A percentile compares a stretch with the other conserved stretches of the same genome.
Evolutionary conservation across 1,284 basidiomycete genomes (phyloP).

Genomic region (Cryptococcus sp.): DNA sequence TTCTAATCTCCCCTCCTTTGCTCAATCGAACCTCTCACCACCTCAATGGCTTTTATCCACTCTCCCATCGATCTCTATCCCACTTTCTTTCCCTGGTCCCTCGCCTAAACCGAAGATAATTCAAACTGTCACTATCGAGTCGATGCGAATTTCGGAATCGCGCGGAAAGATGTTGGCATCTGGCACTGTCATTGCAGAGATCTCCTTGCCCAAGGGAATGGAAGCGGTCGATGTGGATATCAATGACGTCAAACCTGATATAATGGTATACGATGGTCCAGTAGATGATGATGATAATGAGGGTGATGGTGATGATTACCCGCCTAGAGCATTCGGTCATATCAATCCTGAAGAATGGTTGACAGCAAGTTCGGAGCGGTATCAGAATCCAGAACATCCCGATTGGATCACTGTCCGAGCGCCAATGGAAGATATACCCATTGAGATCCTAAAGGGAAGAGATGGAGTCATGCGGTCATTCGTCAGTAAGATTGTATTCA

Average conservation of each 20-base stretch:
- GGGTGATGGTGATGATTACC: conserved; percentile 10
- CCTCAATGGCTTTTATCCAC: conserved; percentile 34
- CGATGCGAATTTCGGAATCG: conserved; percentile 39
- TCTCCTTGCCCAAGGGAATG: conserved; percentile 37
- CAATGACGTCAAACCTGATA: conserved; percentile 38
- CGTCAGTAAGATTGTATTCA: conserved; percentile 45
- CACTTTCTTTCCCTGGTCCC: conserved; percentile 43
- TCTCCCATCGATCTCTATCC: conserved; percentile 26
- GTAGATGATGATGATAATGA: conserved; percentile 2
- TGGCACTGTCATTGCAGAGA: conserved; percentile 40
- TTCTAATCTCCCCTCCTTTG: conserved; percentile 15
- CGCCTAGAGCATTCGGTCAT: conserved; percentile 25
- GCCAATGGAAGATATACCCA: conserved; percentile 35
- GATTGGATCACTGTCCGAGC: conserved; percentile 35
- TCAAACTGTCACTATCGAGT: conserved; percentile 42
- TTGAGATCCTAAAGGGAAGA: conserved; percentile 41
- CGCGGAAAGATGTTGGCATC: conserved; percentile 37
- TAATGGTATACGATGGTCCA: conserved; percentile 43
- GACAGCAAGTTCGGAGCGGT: conserved; percentile 16
- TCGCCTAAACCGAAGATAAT: conserved; percentile 40
- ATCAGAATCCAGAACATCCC: conserved; percentile 18
- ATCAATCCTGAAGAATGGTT: conserved; percentile 28
- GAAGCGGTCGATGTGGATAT: conserved; percentile 31
- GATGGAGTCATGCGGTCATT: conserved; percentile 41
- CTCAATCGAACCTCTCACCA: conserved; percentile 10